A percentile compares a stretch with the other conserved stretches of the same genome.
Conservation (phyloP, 2,329 filamentous ascomycete species). For the Gnomoniopsis smithogilvyi region DNA sequence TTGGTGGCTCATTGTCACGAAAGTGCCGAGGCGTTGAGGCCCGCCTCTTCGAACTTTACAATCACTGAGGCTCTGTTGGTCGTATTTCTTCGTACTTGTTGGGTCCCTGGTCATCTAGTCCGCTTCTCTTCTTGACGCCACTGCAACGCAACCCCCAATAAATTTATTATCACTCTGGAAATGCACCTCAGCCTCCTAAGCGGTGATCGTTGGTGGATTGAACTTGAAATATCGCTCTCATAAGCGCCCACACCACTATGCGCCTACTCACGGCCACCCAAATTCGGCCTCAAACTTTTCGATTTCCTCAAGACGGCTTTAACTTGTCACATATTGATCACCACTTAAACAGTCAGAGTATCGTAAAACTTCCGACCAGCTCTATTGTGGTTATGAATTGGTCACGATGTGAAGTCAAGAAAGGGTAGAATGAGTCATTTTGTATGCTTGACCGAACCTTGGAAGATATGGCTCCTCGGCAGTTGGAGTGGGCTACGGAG, state of each 20-base stretch:
- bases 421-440: neutral
- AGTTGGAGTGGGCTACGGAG: neutral
- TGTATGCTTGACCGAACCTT: neutral
- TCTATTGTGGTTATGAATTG: neutral
- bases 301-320: neutral
- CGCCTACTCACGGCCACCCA: neutral
- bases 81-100: too few relatives aligned
- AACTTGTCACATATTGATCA: slow-evolving; percentile 1
- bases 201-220: neutral
- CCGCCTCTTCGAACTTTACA: too few relatives aligned
- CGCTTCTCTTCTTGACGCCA: too few relatives aligned
- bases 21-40: too few relatives aligned
- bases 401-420: slow-evolving; percentile 3
- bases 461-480: neutral
- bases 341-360: neutral
- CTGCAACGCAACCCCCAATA: too few relatives aligned
- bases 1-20: too few relatives aligned
- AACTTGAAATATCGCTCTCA: neutral
- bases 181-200: neutral
- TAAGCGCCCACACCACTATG: too few relatives aligned
- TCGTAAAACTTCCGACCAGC: neutral
- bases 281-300: neutral
- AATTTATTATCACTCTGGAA: neutral
- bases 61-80: too few relatives aligned
- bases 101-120: too few relatives aligned